phyloP scores from a whole-genome alignment of 192 early-diverging fungal species.

The Coemansia sp. region DNA sequence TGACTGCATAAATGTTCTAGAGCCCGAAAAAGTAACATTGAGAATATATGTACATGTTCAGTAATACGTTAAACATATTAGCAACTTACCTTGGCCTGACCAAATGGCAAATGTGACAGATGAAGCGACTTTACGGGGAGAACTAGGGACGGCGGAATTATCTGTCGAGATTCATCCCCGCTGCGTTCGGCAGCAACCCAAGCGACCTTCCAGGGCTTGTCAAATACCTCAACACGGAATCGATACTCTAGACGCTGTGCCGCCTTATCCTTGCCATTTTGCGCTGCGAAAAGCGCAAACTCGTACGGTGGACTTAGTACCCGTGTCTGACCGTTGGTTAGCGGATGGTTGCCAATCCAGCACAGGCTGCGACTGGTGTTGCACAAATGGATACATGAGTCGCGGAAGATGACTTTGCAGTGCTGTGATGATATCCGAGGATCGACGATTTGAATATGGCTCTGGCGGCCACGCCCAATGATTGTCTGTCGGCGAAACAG shows the following conservation, averaged over 20 bases:
- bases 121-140: constrained; percentile 36
- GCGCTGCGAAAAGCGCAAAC: constrained; percentile 16
- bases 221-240: constrained; percentile 21
- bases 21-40: neutral
- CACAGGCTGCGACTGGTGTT: constrained; percentile 26
- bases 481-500: constrained; percentile 29
- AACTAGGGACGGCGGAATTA: constrained; percentile 29
- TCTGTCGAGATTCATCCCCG: neutral
- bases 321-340: constrained; percentile 13
- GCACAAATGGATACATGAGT: constrained; percentile 21
- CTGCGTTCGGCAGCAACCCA: constrained; percentile 14
- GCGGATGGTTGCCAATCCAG: constrained; percentile 19
- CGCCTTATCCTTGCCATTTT: neutral
- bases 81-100: constrained; percentile 15
- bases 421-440: constrained; percentile 33
- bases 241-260: constrained; percentile 8
- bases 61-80: neutral
- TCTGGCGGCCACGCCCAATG: constrained; percentile 35
- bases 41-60: neutral
- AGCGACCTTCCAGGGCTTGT: constrained; percentile 43
- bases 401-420: constrained; percentile 26
- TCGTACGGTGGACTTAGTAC: constrained; percentile 19
- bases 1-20: constrained; percentile 26
- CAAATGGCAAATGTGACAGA: constrained; percentile 32
- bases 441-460: constrained; percentile 44